Percentiles rank a stretch among this genome's conserved stretches.
These are phyloP conservation scores for Rauvolfia tetraphylla DNA, from an alignment of 257 asterid genomes.

Conservation along the genomic window DNA sequence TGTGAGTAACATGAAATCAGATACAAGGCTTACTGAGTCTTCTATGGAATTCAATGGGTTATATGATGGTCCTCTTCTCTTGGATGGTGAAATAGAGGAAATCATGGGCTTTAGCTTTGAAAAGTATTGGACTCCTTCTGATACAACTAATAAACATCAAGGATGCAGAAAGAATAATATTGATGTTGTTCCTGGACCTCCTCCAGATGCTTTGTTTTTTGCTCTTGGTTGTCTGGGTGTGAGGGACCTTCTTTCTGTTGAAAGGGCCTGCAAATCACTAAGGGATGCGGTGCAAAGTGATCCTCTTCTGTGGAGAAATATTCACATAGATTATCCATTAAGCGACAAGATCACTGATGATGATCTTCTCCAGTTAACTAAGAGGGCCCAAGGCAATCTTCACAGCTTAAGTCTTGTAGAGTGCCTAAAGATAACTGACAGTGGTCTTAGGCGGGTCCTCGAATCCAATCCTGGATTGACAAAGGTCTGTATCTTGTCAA, in stretches of 20 bases:
- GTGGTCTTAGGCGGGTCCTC: conserved; percentile 52
- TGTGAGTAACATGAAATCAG: conserved; percentile 23
- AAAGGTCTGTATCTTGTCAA: conserved; percentile 40
- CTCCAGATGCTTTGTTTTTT: conserved; percentile 47
- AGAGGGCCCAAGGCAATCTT: conserved; percentile 71
- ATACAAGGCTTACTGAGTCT: conserved; percentile 17
- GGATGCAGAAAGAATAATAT: conserved; percentile 16
- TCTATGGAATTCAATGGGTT: conserved; percentile 22
- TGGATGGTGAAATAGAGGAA: conserved; percentile 31
- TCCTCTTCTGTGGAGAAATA: conserved; percentile 65
- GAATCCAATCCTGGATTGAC: conserved; percentile 50
- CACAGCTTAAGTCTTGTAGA: conserved; percentile 47
- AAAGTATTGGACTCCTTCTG: conserved; percentile 29
- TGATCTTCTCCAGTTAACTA: conserved; percentile 50
- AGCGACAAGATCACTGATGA: conserved; percentile 43
- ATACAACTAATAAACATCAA: conserved; percentile 14
- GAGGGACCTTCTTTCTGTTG: conserved; percentile 60
- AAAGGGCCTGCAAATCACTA: conserved; percentile 66
- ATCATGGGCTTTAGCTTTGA: conserved; percentile 43
- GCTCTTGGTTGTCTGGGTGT: conserved; percentile 57
- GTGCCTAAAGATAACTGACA: conserved; percentile 50
- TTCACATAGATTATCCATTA: conserved; percentile 43
- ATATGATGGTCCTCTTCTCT: conserved; percentile 16
- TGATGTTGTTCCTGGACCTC: conserved; percentile 35
- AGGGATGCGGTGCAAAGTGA: conserved; percentile 56